Evolutionary conservation across 2,329 filamentous ascomycete genomes (phyloP).

Genomic region (Botrytis porri): DNA sequence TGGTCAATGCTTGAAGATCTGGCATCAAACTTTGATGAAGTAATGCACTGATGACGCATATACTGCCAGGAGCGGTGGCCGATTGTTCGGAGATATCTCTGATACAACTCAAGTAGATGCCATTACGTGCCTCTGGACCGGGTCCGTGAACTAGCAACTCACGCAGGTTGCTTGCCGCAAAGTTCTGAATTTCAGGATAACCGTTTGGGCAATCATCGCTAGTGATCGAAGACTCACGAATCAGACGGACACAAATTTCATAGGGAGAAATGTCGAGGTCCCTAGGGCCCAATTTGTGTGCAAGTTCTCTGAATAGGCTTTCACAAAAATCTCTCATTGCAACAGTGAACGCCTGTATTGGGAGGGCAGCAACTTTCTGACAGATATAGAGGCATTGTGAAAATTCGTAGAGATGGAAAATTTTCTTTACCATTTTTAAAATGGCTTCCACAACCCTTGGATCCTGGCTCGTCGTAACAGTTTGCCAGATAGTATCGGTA

Average conservation of each 20-base stretch:
- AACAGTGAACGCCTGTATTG: constrained; percentile 59
- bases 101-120: constrained; percentile 66
- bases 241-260: constrained; percentile 60
- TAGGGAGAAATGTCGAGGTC: constrained; percentile 48
- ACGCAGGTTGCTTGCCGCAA: constrained; percentile 60
- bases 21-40: constrained; percentile 46
- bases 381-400: constrained; percentile 62
- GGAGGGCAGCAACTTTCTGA: constrained; percentile 64
- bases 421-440: constrained; percentile 58
- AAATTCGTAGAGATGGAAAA: constrained; percentile 49
- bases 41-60: constrained; percentile 59
- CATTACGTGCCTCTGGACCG: constrained; percentile 53
- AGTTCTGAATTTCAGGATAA: constrained; percentile 59
- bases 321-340: constrained; percentile 62
- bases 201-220: constrained; percentile 53
- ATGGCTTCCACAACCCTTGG: constrained; percentile 80
- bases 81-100: constrained; percentile 64
- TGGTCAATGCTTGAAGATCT: constrained; percentile 56
- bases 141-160: constrained; percentile 58
- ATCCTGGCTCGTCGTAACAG: constrained; percentile 77
- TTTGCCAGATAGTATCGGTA: constrained; percentile 80
- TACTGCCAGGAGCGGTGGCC: constrained; percentile 66
- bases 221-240: constrained; percentile 66
- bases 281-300: constrained; percentile 44
- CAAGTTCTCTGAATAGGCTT: constrained; percentile 46